Base-by-base conservation (phyloP, 163 green algal species). In the Volvox carteri region DNA sequence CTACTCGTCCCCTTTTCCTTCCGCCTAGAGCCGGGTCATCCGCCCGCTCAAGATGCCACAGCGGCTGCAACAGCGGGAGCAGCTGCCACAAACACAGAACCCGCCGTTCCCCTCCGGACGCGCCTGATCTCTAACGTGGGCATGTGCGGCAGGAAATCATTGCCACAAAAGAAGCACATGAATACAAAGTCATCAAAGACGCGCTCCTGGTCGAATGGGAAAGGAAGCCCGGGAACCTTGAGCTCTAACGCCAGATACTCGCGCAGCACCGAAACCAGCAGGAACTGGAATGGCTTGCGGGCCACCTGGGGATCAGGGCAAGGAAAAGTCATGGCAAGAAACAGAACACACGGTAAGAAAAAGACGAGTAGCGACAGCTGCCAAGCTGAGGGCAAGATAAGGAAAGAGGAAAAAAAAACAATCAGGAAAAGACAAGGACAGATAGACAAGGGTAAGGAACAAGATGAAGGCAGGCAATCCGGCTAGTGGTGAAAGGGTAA, bases 111-210 rank as follows among this genome's bases (percentile, higher is more conserved):
- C n/a, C n/a, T n/a, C n/a, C n/a, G n/a, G n/a, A 65, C 65, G 19
- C 98, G 97, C 25, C 97, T 93, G 84, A 99, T 99, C 92, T 99
- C 98, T 80, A 99, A 95, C 14, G 97, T 99, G 23, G 98, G 98
- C 96, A 99, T 99, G 93, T 99, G 98, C 2, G 97, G 97, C 91
- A 99, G 91, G 90, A 99, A 99, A 81, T 99, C 97, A 86, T 99
- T 99, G 44, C 97, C 97, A 44, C 97, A 95, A 76, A 99, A 97
- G 93, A 98, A 98, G 93, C 90, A 94, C 89, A 95, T 94, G 91
- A 96, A 95, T 25, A 94, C 91, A 90, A 95, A 95, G 92, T 96
- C 92, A 81, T 96, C 92, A 42, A 75, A 90, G 18, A 94, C 74
- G n/a, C 92, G 87, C 92, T 95, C 93, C 37, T 73, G 83, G 89